Evolutionary conservation across 1,139 yeast species (phyloP).

Genomic region (Hanseniaspora uvarum): DNA sequence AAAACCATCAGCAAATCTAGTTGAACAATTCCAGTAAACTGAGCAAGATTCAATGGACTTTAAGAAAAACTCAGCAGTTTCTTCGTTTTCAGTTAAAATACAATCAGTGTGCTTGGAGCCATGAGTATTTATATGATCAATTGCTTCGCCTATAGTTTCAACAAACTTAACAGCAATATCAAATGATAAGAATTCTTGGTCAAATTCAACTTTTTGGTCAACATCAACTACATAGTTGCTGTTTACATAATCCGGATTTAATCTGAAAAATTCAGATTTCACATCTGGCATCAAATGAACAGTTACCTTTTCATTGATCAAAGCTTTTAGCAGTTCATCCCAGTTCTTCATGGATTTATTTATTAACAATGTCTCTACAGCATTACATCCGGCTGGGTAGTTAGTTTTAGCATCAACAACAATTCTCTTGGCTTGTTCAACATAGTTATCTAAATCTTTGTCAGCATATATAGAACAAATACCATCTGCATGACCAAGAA

Average conservation of each 20-base stretch:
- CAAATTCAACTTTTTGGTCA: constrained; percentile 54
- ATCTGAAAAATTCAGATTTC: constrained; percentile 25
- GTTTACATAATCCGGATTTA: constrained; percentile 23
- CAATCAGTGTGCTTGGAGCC: constrained; percentile 96
- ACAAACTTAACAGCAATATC: constrained; percentile 69
- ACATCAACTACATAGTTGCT: constrained; percentile 34
- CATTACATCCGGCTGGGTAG: constrained; percentile 98
- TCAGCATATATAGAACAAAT: constrained; percentile 83
- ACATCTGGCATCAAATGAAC: constrained; percentile 57
- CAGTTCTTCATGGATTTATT: constrained; percentile 43
- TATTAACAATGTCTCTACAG: constrained; percentile 75
- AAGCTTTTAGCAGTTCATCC: constrained; percentile 38
- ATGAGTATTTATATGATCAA: constrained; percentile 72
- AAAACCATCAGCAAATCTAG: constrained; percentile 97
- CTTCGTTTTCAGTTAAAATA: constrained; percentile 66
- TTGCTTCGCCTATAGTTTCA: constrained; percentile 53
- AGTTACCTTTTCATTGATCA: constrained; percentile 60
- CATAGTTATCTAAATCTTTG: constrained; percentile 48
- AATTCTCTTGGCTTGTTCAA: constrained; percentile 63
- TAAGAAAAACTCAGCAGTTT: constrained; percentile 61
- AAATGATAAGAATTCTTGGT: constrained; percentile 69
- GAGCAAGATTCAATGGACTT: constrained; percentile 91
- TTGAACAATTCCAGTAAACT: constrained; percentile 96
- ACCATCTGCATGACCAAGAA: constrained; percentile 97
- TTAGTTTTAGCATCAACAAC: constrained; percentile 83